Conservation (phyloP, 2,329 filamentous ascomycete species). For the Tolypocladium inflatum region DNA sequence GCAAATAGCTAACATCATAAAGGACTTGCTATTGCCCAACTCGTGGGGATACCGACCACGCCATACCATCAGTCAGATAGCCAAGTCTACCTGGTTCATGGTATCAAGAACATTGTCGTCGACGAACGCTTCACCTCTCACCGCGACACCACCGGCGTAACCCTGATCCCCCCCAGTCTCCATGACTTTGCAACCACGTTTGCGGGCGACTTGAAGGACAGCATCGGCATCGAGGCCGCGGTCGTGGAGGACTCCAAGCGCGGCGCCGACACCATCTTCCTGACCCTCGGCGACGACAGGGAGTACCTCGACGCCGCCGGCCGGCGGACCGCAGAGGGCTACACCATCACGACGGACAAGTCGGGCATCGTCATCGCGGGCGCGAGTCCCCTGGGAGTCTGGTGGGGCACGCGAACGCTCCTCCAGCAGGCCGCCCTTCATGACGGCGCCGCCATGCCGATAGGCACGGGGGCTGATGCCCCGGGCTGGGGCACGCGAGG, state of each 20-base stretch:
- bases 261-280: constrained; percentile 23
- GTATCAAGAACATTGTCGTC: constrained; percentile 29
- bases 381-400: constrained; percentile 43
- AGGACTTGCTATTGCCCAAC: neutral
- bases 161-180: constrained; percentile 41
- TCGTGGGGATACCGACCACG: constrained; percentile 22
- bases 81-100: constrained; percentile 16
- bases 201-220: constrained; percentile 19
- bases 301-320: constrained; percentile 35
- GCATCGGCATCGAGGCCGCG: constrained; percentile 18
- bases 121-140: constrained; percentile 28
- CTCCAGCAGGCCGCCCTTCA: constrained; percentile 38
- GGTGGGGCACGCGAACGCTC: constrained; percentile 48
- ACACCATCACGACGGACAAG: constrained; percentile 30
- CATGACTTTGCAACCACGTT: constrained; percentile 37
- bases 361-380: constrained; percentile 36
- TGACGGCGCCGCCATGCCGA: constrained; percentile 21
- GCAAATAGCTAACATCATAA: neutral
- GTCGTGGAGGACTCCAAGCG: constrained; percentile 12
- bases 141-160: constrained; percentile 35
- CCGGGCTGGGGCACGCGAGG: constrained; percentile 42
- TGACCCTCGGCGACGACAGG: constrained; percentile 33
- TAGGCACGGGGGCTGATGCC: constrained; percentile 34
- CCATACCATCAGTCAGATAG: constrained; percentile 12
- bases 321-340: constrained; percentile 37